These are phyloP conservation scores for Hibiscus tridactylites DNA, from an alignment of 345 rosid genomes.

Conservation along the genomic window DNA sequence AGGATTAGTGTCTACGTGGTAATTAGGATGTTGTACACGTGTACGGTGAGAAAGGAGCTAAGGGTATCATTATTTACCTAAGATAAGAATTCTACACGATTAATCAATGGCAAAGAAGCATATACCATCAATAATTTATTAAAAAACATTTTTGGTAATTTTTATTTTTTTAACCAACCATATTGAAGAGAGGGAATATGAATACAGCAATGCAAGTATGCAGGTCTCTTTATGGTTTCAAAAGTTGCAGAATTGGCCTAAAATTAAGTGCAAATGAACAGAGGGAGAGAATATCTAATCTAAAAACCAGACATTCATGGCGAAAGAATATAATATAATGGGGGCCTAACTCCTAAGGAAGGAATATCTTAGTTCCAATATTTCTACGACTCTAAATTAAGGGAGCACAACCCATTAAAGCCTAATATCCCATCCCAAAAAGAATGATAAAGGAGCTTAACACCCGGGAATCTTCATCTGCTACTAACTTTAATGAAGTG, in stretches of 20 bases:
- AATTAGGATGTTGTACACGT: constrained; percentile 16
- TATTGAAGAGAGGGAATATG: constrained; percentile 14
- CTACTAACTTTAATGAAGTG: constrained; percentile 67
- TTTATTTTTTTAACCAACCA: not conserved
- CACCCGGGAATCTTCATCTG: constrained; percentile 54
- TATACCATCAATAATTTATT: constrained; percentile 9
- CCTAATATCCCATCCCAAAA: constrained; percentile 17
- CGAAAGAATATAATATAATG: constrained; percentile 45
- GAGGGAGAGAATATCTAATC: constrained; percentile 39
- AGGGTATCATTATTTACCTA: constrained; percentile 6
- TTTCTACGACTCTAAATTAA: constrained; percentile 71
- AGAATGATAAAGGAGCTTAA: constrained; percentile 37
- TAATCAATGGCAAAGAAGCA: constrained; percentile 19
- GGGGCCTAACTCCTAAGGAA: constrained; percentile 30
- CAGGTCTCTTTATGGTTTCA: constrained; percentile 34
- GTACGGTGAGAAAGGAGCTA: constrained; percentile 5
- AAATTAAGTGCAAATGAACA: constrained; percentile 36
- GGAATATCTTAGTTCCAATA: constrained; percentile 71
- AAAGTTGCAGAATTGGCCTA: constrained; percentile 51
- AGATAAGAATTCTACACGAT: constrained; percentile 15
- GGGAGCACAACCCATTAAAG: constrained; percentile 49
- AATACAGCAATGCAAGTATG: constrained; percentile 32
- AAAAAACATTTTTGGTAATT: not conserved
- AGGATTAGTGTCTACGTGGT: not conserved
- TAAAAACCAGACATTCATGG: constrained; percentile 22